phyloP scores from a whole-genome alignment of 164 flowering plant species.

The Stephania japonica region DNA sequence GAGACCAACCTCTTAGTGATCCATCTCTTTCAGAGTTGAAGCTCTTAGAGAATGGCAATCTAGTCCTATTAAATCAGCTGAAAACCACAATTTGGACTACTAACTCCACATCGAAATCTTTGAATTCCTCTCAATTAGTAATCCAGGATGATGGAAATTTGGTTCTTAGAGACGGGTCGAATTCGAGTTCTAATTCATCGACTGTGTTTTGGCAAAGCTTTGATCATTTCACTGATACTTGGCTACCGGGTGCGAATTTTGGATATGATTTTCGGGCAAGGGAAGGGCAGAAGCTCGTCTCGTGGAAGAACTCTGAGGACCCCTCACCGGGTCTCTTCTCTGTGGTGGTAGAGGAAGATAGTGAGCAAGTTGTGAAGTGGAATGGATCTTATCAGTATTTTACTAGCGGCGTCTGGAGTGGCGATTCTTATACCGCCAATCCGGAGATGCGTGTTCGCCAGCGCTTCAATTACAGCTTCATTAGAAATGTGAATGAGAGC shows the following conservation, averaged over 20 bases:
- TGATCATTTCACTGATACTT: constrained; percentile 44
- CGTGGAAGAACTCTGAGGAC: constrained; percentile 55
- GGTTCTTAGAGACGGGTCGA: constrained; percentile 32
- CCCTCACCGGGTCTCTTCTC: constrained; percentile 46
- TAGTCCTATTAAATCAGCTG: constrained; percentile 44
- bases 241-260: constrained; percentile 48
- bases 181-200: constrained; percentile 16
- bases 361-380: no score
- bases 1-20: constrained; percentile 17
- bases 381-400: constrained; percentile 4
- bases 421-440: background rate
- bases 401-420: constrained; percentile 18
- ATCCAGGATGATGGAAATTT: constrained; percentile 54
- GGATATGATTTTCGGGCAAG: constrained; percentile 26
- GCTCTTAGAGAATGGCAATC: constrained; percentile 32
- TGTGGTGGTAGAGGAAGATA: constrained; percentile 1
- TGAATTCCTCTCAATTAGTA: constrained; percentile 28
- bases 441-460: background rate
- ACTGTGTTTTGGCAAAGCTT: constrained; percentile 55
- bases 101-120: constrained; percentile 17
- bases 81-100: constrained; percentile 52
- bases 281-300: constrained; percentile 22
- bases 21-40: constrained; percentile 16
- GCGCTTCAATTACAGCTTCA: constrained; percentile 14
- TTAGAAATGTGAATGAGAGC: constrained; percentile 13